Base-by-base conservation (phyloP, 352 stramenopile species). In the Phytophthora melonis region DNA sequence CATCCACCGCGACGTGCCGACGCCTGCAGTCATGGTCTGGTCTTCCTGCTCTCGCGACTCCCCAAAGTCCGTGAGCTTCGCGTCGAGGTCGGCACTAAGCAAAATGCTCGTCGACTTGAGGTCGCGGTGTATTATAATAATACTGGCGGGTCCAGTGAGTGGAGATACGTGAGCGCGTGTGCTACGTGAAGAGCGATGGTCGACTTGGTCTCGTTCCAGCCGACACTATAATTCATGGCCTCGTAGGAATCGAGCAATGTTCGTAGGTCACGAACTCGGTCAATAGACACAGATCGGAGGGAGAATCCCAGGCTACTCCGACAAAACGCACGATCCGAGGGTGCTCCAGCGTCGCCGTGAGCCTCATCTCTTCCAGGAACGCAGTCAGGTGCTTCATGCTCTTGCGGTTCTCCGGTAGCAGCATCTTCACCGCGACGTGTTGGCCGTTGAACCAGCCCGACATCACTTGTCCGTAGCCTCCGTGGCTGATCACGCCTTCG, bases 31-130 rank as follows among this genome's bases (percentile, higher is more conserved):
- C 67, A 79, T 68, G 3, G 72, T 79, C 10, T 66, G 16, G 41
- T 76, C 67, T 27, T 54, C 63, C 9, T 76, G 63, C 58, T 73
- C 62, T 0, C 72, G 55, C n/a, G 79, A 82, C 9, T 70, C 59
- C 5, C 81, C 81, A 80, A 91, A 91, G 74, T 89, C 83, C 13
- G 81, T 87, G 27, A 90, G 57, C 43, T 79, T 83, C 8, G 81
- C 81, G 21, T 84, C 70, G 3, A 83, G 52, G 13, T 72, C 74
- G 23, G 25, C 32, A 19, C 66, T 80, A 5, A 92, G 62, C 34
- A 92, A 72, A 61, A 91, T 84, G 73, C 91, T 92, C 64, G 81
- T 84, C 3, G 78, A 89, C 70, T 92, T 92, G 56, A 92, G 78
- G 54, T 92, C 85, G 62, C 85, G 82, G 63, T 92, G 85, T 27